A percentile compares a stretch with the other conserved stretches of the same genome.
Evolutionary conservation across 208 protist genomes (phyloP).

Genomic region (Acanthamoeba castellanii): DNA sequence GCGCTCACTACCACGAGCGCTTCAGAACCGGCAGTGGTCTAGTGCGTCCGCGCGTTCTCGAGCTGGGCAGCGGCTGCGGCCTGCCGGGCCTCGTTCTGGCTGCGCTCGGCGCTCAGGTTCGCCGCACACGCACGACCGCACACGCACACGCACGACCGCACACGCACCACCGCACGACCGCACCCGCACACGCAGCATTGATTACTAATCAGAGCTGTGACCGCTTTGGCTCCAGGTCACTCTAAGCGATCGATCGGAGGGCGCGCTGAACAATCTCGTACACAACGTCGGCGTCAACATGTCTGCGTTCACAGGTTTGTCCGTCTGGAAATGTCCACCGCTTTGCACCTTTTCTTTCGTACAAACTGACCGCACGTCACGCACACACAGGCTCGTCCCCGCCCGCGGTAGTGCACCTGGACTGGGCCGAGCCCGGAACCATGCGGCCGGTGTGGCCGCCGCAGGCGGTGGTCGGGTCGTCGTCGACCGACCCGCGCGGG

Average conservation of each 20-base stretch:
- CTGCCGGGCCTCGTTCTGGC: conserved; percentile 28
- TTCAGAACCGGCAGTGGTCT: neutral
- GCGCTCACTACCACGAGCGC: neutral
- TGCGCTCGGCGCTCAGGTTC: neutral
- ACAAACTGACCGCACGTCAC: neutral
- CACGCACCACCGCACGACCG: no score
- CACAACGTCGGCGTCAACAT: conserved; percentile 14
- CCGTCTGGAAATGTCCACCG: no score
- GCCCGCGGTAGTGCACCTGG: neutral
- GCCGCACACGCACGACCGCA: no score
- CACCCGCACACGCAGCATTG: neutral
- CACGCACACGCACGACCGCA: no score
- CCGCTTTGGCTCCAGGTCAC: neutral
- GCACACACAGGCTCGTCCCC: neutral
- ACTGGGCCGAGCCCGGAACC: neutral
- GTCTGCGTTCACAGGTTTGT: neutral
- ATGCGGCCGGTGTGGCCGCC: neutral
- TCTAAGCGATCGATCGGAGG: neutral
- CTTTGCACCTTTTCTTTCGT: neutral
- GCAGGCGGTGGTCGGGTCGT: neutral
- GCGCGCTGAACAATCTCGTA: neutral
- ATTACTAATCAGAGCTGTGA: neutral
- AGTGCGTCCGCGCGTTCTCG: neutral
- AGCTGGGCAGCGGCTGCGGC: conserved; percentile 37
- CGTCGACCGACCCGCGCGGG: neutral